These are phyloP conservation scores for Vanrija sp. DNA, from an alignment of 1,284 basidiomycete genomes.

Conservation along the genomic window DNA sequence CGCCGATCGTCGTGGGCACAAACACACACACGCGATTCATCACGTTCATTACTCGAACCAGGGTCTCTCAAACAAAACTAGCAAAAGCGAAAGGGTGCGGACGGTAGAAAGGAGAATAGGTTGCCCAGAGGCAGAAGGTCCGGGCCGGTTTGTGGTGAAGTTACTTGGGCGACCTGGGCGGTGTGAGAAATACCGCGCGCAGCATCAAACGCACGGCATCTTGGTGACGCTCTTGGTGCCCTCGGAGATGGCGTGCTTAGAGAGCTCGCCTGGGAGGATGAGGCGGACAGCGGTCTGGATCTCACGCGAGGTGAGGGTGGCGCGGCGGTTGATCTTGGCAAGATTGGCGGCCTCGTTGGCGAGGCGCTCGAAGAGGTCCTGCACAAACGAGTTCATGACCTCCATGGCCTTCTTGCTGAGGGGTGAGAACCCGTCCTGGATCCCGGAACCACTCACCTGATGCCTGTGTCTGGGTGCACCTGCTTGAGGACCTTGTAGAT, in stretches of 20 bases:
- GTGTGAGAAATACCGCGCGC: no score
- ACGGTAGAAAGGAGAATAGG: no score
- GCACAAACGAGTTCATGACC: slow-evolving; percentile 88
- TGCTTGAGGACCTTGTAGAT: slow-evolving; percentile 71
- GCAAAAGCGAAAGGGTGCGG: no score
- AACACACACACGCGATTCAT: no score
- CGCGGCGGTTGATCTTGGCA: slow-evolving; percentile 88
- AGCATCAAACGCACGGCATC: no score
- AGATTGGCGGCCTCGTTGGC: slow-evolving; percentile 90
- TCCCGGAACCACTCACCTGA: slow-evolving; percentile 51
- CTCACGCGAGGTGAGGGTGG: slow-evolving; percentile 89
- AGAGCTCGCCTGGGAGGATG: slow-evolving; percentile 78
- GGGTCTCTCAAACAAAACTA: no score
- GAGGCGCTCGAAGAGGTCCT: slow-evolving; percentile 91
- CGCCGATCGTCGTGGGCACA: no score
- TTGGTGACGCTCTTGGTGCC: slow-evolving; percentile 51
- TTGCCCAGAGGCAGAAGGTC: no score
- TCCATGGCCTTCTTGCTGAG: slow-evolving; percentile 92
- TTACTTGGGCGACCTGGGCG: no score
- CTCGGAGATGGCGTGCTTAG: slow-evolving; percentile 82
- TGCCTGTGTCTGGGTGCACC: slow-evolving; percentile 95
- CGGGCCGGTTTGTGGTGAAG: no score
- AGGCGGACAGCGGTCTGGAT: slow-evolving; percentile 88
- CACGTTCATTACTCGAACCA: no score
- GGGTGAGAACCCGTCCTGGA: neutral